Evolutionary conservation across 192 early-diverging fungal species (phyloP).

Genomic region (Coemansia sp.): DNA sequence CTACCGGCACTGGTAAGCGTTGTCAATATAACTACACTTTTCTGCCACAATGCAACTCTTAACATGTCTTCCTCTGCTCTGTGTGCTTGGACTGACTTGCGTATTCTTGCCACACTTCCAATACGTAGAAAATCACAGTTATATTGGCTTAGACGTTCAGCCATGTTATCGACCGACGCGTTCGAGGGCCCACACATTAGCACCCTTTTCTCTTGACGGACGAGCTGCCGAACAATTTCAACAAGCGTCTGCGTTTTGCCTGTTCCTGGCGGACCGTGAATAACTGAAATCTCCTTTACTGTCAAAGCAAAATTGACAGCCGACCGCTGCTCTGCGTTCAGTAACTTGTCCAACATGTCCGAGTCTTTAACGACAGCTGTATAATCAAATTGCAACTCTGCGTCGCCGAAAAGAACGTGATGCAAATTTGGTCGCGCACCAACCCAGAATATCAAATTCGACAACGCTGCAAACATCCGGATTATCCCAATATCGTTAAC

Average conservation of each 20-base stretch:
- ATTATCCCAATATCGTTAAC: constrained; percentile 42
- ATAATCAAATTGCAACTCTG: constrained; percentile 26
- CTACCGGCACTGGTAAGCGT: constrained; percentile 88
- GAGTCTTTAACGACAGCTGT: too few relatives aligned
- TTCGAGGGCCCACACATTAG: constrained; percentile 91
- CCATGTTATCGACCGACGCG: constrained; percentile 85
- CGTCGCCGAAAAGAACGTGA: constrained; percentile 47
- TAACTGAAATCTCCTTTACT: constrained; percentile 66
- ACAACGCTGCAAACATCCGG: constrained; percentile 44
- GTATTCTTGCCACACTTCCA: constrained; percentile 81
- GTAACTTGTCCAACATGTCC: too few relatives aligned
- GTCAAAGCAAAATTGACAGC: constrained; percentile 65
- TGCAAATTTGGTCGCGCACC: constrained; percentile 28
- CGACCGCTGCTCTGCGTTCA: constrained; percentile 70
- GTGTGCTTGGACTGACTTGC: constrained; percentile 30
- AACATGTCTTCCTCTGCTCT: background rate
- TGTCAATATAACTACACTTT: constrained; percentile 68
- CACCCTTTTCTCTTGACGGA: constrained; percentile 57
- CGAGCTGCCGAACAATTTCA: constrained; percentile 80
- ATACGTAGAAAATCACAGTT: constrained; percentile 66
- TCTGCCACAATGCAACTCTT: constrained; percentile 63
- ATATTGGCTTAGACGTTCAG: constrained; percentile 64
- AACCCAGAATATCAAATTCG: constrained; percentile 5
- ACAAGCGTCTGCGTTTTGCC: constrained; percentile 89
- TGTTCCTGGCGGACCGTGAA: constrained; percentile 88